These are phyloP conservation scores for Pleurotus tuber-regium DNA, from an alignment of 768 basidiomycete species.

Conservation along the genomic window DNA sequence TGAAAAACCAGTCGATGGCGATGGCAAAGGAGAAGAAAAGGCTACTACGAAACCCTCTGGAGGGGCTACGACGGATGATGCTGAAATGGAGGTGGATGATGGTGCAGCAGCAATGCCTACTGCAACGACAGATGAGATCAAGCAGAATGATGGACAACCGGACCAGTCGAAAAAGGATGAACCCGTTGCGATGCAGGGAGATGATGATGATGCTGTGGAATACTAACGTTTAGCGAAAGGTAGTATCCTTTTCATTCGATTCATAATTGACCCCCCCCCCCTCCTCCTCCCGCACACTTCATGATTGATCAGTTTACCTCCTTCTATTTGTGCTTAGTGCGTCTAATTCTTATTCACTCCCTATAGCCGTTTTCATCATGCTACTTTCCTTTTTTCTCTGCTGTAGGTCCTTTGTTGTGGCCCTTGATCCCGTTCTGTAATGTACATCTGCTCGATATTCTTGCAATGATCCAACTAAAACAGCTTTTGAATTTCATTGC, in stretches of 20 bases:
- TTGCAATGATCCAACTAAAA: too few species aligned
- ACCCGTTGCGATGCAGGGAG: constrained; percentile 51
- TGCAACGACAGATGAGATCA: too few species aligned
- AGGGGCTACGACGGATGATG: constrained; percentile 19
- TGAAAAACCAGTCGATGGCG: constrained; percentile 41
- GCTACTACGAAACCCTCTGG: constrained; percentile 14
- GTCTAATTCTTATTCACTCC: neutral
- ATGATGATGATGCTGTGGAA: constrained; percentile 82
- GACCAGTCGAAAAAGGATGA: constrained; percentile 50
- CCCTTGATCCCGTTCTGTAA: neutral
- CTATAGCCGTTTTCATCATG: neutral
- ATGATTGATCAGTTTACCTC: neutral
- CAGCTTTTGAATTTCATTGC: too few species aligned
- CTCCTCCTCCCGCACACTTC: neutral
- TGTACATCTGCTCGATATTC: too few species aligned
- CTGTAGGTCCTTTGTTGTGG: neutral
- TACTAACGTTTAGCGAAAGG: constrained; percentile 47
- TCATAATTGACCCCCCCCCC: neutral
- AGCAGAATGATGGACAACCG: constrained; percentile 31
- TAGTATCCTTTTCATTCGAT: constrained; percentile 1
- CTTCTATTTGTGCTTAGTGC: neutral
- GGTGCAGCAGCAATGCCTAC: too few species aligned
- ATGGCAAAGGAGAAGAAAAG: constrained; percentile 3
- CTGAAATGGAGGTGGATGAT: constrained; percentile 40
- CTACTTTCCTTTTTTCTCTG: neutral